A percentile compares a stretch with the other conserved stretches of the same genome.
Evolutionary conservation across 1,284 basidiomycete species (phyloP).

Genomic region (Farysia itapuensis): DNA sequence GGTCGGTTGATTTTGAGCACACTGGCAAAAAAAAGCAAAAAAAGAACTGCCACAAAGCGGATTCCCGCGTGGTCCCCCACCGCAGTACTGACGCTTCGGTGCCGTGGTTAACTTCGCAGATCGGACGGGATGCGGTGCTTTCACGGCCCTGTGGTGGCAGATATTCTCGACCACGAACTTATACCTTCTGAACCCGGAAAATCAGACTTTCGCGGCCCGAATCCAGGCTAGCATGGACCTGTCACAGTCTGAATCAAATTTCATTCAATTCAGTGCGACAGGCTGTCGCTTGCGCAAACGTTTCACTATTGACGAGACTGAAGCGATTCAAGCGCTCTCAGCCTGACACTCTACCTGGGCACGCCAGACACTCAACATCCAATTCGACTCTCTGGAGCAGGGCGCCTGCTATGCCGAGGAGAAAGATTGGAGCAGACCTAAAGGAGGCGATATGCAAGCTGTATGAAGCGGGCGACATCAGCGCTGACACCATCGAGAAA

Average conservation of each 20-base stretch:
- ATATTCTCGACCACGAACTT: too few relatives aligned
- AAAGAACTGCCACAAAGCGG: too few relatives aligned
- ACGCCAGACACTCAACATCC: background rate
- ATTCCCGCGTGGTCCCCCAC: constrained; percentile 81
- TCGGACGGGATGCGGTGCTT: constrained; percentile 79
- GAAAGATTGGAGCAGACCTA: constrained; percentile 42
- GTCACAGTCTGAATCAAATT: constrained; percentile 40
- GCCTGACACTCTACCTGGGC: background rate
- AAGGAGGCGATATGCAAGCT: constrained; percentile 43
- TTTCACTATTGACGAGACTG: constrained; percentile 24
- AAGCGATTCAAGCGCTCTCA: constrained; percentile 9
- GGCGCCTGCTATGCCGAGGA: constrained; percentile 19
- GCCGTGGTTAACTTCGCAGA: constrained; percentile 81
- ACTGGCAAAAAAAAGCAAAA: too few relatives aligned
- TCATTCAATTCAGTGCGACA: constrained; percentile 26
- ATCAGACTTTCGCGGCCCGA: too few relatives aligned
- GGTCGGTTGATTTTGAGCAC: too few relatives aligned
- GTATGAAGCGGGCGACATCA: constrained; percentile 39
- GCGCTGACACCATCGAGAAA: constrained; percentile 36
- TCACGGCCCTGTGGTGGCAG: constrained; percentile 76
- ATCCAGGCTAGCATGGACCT: too few relatives aligned
- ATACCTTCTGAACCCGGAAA: too few relatives aligned
- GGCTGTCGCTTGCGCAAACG: constrained; percentile 7
- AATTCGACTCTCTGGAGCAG: background rate
- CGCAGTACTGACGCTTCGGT: constrained; percentile 82